A percentile compares a stretch with the other conserved stretches of the same genome.
Evolutionary conservation across 345 rosid species (phyloP).

Genomic region (Brassica juncea): DNA sequence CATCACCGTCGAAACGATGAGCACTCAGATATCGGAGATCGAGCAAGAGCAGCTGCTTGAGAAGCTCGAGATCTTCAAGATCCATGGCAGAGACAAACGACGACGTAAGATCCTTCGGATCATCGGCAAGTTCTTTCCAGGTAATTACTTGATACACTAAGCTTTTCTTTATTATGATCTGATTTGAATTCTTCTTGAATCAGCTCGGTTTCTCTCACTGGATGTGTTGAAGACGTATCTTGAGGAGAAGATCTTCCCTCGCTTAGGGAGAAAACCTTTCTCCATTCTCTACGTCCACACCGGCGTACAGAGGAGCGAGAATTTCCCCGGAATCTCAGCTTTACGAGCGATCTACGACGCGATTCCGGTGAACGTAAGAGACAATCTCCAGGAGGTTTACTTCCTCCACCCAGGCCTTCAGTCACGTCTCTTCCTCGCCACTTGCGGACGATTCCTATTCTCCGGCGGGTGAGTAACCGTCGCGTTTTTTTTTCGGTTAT

Average conservation of each 20-base stretch:
- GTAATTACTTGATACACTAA: slow-evolving; percentile 29
- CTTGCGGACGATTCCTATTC: slow-evolving; percentile 68
- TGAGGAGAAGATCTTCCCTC: slow-evolving; percentile 54
- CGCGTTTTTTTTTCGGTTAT: not conserved
- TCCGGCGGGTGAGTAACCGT: slow-evolving; percentile 56
- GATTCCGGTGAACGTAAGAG: slow-evolving; percentile 58
- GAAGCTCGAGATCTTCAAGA: slow-evolving; percentile 62
- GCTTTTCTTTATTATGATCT: not conserved
- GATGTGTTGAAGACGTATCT: slow-evolving; percentile 57
- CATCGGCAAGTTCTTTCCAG: slow-evolving; percentile 61
- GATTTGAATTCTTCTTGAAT: not conserved
- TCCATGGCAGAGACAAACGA: slow-evolving; percentile 72
- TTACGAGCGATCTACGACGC: slow-evolving; percentile 67
- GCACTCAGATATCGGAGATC: slow-evolving; percentile 39
- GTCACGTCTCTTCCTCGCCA: slow-evolving; percentile 75
- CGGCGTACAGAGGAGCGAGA: slow-evolving; percentile 67
- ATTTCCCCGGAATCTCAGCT: slow-evolving; percentile 69
- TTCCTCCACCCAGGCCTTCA: slow-evolving; percentile 73
- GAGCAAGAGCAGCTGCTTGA: slow-evolving; percentile 50
- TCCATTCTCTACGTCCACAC: slow-evolving; percentile 67
- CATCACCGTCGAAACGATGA: slow-evolving; percentile 8
- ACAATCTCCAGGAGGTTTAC: slow-evolving; percentile 63
- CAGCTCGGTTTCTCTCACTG: slow-evolving; percentile 55
- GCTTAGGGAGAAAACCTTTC: slow-evolving; percentile 57
- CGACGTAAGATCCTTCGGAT: slow-evolving; percentile 69